Evolutionary conservation across 768 basidiomycete genomes (phyloP).

Genomic region (Clitopilus passeckerianus): DNA sequence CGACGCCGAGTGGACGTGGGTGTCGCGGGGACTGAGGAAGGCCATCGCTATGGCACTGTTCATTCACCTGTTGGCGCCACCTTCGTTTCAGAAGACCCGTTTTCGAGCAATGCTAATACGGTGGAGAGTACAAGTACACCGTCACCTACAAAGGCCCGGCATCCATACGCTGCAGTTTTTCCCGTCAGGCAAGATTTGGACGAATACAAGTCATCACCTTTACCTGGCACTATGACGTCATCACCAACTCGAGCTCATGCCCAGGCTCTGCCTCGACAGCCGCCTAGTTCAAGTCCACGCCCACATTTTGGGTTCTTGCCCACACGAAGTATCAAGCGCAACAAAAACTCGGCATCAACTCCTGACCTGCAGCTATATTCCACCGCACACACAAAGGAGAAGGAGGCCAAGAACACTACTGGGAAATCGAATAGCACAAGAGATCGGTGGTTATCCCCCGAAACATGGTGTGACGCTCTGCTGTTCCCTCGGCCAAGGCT

Average conservation of each 20-base stretch:
- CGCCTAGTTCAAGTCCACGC: slow-evolving; percentile 1
- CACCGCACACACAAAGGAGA: background rate
- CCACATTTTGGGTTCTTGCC: slow-evolving; percentile 1
- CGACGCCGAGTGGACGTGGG: background rate
- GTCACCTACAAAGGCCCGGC: background rate
- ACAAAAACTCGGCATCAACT: slow-evolving; percentile 60
- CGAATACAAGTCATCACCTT: background rate
- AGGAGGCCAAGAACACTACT: background rate
- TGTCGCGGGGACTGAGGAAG: background rate
- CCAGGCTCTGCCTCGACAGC: background rate
- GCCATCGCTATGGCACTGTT: background rate
- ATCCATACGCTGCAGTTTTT: background rate
- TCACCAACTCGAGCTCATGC: background rate
- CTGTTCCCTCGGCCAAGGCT: slow-evolving; percentile 74
- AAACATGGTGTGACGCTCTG: slow-evolving; percentile 80
- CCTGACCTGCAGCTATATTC: slow-evolving; percentile 46
- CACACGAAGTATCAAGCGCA: slow-evolving; percentile 10
- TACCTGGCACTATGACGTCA: background rate
- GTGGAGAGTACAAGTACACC: background rate
- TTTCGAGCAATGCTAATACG: background rate
- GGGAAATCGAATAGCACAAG: slow-evolving; percentile 20
- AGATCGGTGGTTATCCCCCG: slow-evolving; percentile 67
- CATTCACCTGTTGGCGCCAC: background rate
- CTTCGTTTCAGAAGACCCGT: background rate
- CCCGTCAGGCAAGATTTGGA: background rate